Evolutionary conservation across 768 basidiomycete species (phyloP), one percentile per base, ranked within the genome.

Genomic region (Sarcomyxa edulis): DNA sequence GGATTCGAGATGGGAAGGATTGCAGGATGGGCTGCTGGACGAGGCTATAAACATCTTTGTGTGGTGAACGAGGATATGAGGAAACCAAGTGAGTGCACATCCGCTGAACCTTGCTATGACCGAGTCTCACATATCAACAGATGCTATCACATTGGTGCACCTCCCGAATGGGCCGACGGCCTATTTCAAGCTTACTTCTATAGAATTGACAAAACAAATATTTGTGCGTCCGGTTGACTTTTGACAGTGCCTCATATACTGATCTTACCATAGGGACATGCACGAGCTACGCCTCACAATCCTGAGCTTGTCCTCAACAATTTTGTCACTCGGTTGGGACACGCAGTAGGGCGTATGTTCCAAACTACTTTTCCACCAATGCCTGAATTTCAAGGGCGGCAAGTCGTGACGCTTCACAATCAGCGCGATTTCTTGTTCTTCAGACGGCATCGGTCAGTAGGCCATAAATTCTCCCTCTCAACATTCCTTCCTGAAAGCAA

Each of bases 341-440:
- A 96, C 54, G 81, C 83, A 11, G 81, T 97, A 35, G 96, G 96
- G 11, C 77, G 92, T 18, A 84, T 99, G 72, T 95, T 98, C 64
- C 95, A 96, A 51, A 93, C 93, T 1, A 74, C 93, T 15, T 98
- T 97, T 66, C 96, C 96, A 12, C 92, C 89, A 6, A 66, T 95
- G 46, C 92, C 93, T 1, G 89, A 96, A 56, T 97, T 96, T 54
- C 84, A 92, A 62, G 96, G 96, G 23, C 69, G 96, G 21, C 96
- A 99, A 60, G 94, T 97, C 7, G 94, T 98, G 9, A 96, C 95
- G 3, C 69, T 98, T 14, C 96, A 98, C 55, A 97, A 97, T 54
- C 93, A 96, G 58, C 78, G 96, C 32, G 96, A 99, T 65, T 99
- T 98, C 62, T 64, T 99, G 41, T 99, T 99, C 68, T 95, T 99